Percentiles rank a stretch among this genome's conserved stretches.
phyloP scores from a whole-genome alignment of 108 stramenopile species.

The Aurantiochytrium sp. region DNA sequence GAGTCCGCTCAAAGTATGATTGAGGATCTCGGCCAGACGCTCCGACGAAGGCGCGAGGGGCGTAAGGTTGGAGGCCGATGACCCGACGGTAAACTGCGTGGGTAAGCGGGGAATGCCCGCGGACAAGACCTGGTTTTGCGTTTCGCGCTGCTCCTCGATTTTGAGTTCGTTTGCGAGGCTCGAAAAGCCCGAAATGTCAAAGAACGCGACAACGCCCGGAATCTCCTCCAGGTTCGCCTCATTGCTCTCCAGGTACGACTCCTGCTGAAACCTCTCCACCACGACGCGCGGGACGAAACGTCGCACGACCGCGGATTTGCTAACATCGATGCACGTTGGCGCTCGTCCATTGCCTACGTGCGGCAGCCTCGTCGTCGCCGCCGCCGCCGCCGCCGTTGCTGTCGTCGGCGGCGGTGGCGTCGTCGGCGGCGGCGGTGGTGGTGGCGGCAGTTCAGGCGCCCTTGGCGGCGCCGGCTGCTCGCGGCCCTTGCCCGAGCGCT shows the following conservation, averaged over 20 bases:
- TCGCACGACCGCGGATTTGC: neutral
- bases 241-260: neutral
- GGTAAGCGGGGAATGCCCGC: neutral
- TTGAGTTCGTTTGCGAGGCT: neutral
- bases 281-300: neutral
- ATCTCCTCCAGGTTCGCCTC: neutral
- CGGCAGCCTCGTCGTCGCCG: neutral
- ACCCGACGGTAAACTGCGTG: neutral
- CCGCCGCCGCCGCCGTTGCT: neutral
- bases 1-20: conserved; percentile 20
- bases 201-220: neutral
- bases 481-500: neutral
- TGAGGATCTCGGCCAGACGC: neutral
- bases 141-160: neutral
- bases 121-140: neutral
- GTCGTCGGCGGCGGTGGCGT: neutral
- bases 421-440: neutral
- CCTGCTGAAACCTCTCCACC: neutral
- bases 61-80: neutral
- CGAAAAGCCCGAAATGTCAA: neutral
- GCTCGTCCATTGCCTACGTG: neutral
- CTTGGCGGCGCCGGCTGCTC: neutral
- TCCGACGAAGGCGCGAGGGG: neutral
- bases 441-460: neutral
- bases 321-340: neutral